phyloP scores from a whole-genome alignment of 2,329 filamentous ascomycete genomes.

The Diaporthe batatas region DNA sequence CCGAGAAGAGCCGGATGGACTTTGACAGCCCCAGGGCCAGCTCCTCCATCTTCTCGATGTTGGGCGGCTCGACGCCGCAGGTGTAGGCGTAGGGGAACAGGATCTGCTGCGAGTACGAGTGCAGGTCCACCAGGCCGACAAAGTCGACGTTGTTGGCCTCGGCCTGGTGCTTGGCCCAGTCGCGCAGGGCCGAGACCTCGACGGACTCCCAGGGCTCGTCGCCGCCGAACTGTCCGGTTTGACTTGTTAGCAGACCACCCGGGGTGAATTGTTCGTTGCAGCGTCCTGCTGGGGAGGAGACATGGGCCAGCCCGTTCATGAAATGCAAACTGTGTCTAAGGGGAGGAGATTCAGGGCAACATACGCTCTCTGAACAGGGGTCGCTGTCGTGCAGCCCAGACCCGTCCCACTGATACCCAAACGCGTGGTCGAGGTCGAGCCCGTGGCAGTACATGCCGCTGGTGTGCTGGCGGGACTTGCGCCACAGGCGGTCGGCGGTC shows the following conservation, averaged over 20 bases:
- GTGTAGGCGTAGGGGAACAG: constrained; percentile 93
- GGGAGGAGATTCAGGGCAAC: neutral
- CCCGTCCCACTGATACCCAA: constrained; percentile 86
- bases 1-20: constrained; percentile 84
- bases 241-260: neutral
- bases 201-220: constrained; percentile 84
- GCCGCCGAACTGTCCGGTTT: constrained; percentile 73
- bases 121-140: constrained; percentile 88
- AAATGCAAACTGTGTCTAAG: no score
- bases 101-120: constrained; percentile 96
- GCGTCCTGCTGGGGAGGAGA: no score
- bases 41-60: constrained; percentile 92
- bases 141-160: constrained; percentile 79
- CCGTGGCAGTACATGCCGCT: constrained; percentile 86
- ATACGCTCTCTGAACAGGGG: constrained; percentile 84
- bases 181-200: constrained; percentile 80
- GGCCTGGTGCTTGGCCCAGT: constrained; percentile 87
- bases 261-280: neutral
- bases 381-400: constrained; percentile 68
- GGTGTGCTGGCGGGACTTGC: constrained; percentile 91
- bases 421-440: constrained; percentile 89
- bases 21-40: constrained; percentile 89
- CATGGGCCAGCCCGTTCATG: no score
- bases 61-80: constrained; percentile 82
- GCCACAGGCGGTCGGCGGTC: constrained; percentile 92